These are phyloP conservation scores for Eucalyptus marginata DNA, from an alignment of 345 rosid genomes.

Conservation along the genomic window DNA sequence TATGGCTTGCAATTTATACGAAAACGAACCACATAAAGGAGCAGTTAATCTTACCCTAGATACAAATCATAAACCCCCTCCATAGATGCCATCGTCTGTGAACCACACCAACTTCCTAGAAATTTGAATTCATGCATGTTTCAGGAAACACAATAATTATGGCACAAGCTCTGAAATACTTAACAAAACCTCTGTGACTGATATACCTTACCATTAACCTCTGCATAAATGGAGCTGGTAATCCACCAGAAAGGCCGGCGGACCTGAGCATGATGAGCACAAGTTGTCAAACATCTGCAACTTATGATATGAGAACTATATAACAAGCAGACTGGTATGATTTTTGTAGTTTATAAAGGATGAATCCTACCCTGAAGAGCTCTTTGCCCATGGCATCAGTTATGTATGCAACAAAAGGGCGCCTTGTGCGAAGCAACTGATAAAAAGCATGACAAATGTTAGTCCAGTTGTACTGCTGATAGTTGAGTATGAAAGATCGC, in stretches of 20 bases:
- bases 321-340: background rate
- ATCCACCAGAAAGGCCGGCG: constrained; percentile 97
- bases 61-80: constrained; percentile 94
- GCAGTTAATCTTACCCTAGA: constrained; percentile 43
- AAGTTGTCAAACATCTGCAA: background rate
- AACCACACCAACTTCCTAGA: constrained; percentile 87
- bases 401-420: constrained; percentile 78
- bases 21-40: background rate
- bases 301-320: background rate
- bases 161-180: background rate
- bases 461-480: background rate
- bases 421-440: constrained; percentile 80
- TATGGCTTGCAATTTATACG: background rate
- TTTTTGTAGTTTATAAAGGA: background rate
- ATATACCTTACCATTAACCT: constrained; percentile 77
- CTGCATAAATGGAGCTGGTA: constrained; percentile 89
- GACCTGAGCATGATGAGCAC: constrained; percentile 43
- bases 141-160: background rate
- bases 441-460: background rate
- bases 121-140: background rate
- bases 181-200: background rate
- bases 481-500: background rate
- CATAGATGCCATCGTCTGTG: constrained; percentile 97
- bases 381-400: constrained; percentile 67
- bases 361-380: constrained; percentile 59